Evolutionary conservation across 306 rosid genomes (phyloP).

Genomic region (Acacia melanoxylon): DNA sequence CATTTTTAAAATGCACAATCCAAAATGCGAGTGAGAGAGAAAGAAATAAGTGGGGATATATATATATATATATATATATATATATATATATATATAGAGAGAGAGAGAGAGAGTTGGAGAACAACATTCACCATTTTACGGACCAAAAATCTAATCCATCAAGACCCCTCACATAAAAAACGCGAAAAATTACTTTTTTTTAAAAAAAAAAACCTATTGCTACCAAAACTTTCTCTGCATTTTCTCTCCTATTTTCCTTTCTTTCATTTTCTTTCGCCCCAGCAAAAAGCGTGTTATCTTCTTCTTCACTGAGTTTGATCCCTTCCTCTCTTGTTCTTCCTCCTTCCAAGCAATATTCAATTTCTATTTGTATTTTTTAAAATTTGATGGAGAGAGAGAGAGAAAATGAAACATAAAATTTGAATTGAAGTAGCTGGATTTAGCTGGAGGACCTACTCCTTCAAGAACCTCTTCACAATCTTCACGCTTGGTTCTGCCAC

Average conservation of each 20-base stretch:
- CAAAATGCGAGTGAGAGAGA: constrained; percentile 29
- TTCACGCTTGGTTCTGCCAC: constrained; percentile 88
- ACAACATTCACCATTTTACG: constrained; percentile 27
- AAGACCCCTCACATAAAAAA: neutral
- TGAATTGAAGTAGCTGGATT: constrained; percentile 22
- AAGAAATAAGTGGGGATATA: neutral
- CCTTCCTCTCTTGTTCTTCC: neutral
- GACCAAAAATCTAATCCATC: neutral
- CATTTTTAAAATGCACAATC: constrained; percentile 39
- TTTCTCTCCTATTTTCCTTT: neutral
- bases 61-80: too few relatives aligned
- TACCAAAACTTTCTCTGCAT: constrained; percentile 40
- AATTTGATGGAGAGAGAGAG: neutral
- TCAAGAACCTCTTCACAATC: constrained; percentile 89
- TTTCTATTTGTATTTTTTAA: neutral
- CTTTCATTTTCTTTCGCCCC: neutral
- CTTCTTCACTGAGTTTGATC: neutral
- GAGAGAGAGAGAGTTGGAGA: constrained; percentile 22
- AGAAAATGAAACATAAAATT: neutral
- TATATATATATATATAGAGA: too few relatives aligned
- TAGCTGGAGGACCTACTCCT: constrained; percentile 90
- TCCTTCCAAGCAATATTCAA: neutral
- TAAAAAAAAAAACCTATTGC: neutral
- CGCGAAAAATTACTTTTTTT: too few relatives aligned
- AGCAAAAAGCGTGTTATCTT: neutral